phyloP scores from a whole-genome alignment of 1,284 basidiomycete species.

The Marasmius sp. region DNA sequence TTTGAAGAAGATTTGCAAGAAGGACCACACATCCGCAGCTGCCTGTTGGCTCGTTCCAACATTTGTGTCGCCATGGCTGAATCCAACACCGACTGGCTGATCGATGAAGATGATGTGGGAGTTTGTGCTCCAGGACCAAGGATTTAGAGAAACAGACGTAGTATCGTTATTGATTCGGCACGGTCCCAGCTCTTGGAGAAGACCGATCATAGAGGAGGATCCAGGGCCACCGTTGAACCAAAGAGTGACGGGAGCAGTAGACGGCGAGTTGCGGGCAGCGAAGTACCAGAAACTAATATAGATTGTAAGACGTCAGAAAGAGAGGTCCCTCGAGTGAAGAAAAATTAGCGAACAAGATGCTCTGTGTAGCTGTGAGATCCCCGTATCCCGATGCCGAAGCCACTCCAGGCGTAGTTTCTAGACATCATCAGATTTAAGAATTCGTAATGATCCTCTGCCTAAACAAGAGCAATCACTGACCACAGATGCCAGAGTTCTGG shows the following conservation, averaged over 20 bases:
- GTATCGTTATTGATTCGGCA: conserved; percentile 63
- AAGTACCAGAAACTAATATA: conserved; percentile 66
- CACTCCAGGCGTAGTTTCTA: conserved; percentile 40
- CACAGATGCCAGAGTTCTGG: conserved; percentile 41
- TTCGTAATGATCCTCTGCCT: background rate
- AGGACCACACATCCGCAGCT: conserved; percentile 59
- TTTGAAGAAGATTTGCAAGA: conserved; percentile 67
- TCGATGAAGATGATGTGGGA: conserved; percentile 61
- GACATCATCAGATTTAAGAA: background rate
- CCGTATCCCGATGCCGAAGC: conserved; percentile 46
- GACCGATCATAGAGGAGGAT: conserved; percentile 65
- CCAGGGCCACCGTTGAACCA: conserved; percentile 73
- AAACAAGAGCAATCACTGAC: background rate
- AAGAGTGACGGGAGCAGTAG: conserved; percentile 56
- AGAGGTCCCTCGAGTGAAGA: background rate
- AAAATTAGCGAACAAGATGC: conserved; percentile 35
- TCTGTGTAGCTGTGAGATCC: conserved; percentile 37
- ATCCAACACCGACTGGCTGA: conserved; percentile 65
- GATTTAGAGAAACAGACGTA: conserved; percentile 50
- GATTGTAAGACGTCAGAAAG: background rate
- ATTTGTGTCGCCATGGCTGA: conserved; percentile 51
- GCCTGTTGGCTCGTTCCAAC: conserved; percentile 55
- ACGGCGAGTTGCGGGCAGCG: conserved; percentile 54
- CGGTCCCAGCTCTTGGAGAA: conserved; percentile 66
- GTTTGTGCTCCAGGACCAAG: conserved; percentile 64